A percentile compares a stretch with the other conserved stretches of the same genome.
Evolutionary conservation across 306 rosid genomes (phyloP).

Genomic region (Vigna unguiculata): DNA sequence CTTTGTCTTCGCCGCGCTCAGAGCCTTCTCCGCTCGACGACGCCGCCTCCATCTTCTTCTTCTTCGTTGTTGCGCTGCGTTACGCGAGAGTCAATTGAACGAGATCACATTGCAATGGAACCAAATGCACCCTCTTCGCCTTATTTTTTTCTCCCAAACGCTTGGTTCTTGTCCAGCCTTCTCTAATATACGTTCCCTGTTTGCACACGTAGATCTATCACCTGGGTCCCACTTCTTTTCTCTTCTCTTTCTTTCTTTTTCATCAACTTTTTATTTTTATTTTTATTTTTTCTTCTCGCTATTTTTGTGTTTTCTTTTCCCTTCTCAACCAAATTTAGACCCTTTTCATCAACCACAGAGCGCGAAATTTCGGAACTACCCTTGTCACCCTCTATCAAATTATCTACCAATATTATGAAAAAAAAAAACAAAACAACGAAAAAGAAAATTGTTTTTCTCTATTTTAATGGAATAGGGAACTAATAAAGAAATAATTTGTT

Average conservation of each 20-base stretch:
- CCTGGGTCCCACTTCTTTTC: not conserved
- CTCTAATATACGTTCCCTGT: conserved; percentile 23
- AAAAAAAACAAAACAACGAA: too few relatives aligned
- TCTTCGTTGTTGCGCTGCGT: not conserved
- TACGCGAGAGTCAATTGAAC: not conserved
- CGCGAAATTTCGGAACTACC: too few relatives aligned
- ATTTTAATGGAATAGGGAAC: too few relatives aligned
- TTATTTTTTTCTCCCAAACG: conserved; percentile 34
- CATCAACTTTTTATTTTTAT: not conserved
- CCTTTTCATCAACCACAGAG: too few relatives aligned
- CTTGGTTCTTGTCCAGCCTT: not conserved
- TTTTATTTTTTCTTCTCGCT: not conserved
- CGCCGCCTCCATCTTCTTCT: conserved; percentile 20
- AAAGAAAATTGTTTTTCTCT: too few relatives aligned
- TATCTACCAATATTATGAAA: too few relatives aligned
- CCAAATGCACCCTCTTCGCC: not conserved
- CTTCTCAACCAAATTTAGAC: not conserved
- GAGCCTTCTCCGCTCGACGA: not conserved
- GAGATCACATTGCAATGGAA: not conserved
- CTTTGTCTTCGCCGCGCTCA: conserved; percentile 55
- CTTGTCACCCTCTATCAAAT: too few relatives aligned
- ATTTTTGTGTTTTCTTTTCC: not conserved
- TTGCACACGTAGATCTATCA: conserved; percentile 24
- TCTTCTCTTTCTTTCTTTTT: not conserved
- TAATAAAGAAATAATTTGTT: too few relatives aligned